Evolutionary conservation across 345 rosid species (phyloP).

Genomic region (Eucalyptus grandis): DNA sequence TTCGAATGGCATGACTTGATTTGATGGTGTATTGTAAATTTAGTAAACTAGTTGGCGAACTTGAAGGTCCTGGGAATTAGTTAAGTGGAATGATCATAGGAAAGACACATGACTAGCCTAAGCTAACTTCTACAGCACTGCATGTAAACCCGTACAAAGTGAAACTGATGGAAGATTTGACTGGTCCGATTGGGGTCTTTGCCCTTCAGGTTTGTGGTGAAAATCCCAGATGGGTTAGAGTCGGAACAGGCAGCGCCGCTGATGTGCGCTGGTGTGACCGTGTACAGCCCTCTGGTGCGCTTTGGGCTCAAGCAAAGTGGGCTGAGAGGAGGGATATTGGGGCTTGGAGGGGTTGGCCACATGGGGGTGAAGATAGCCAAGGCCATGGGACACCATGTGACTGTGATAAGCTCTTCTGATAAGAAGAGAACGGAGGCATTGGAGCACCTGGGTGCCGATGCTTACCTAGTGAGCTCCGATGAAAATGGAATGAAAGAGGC

Average conservation of each 20-base stretch:
- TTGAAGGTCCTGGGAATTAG: neutral
- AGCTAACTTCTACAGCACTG: neutral
- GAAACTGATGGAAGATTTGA: neutral
- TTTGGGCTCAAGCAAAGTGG: slow-evolving; percentile 60
- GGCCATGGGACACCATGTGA: slow-evolving; percentile 93
- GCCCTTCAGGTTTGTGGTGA: slow-evolving; percentile 56
- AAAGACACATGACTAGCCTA: neutral
- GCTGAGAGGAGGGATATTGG: slow-evolving; percentile 71
- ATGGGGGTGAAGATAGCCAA: slow-evolving; percentile 96
- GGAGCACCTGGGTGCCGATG: slow-evolving; percentile 83
- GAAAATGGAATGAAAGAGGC: slow-evolving; percentile 35
- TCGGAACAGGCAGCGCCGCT: slow-evolving; percentile 87
- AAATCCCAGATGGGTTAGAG: slow-evolving; percentile 80
- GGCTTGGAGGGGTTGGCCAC: slow-evolving; percentile 97
- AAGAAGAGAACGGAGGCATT: slow-evolving; percentile 79
- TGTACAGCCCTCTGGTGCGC: slow-evolving; percentile 81
- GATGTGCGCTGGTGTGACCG: slow-evolving; percentile 80
- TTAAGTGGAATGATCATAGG: neutral
- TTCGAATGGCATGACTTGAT: neutral
- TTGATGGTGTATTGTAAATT: neutral
- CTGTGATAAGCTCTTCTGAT: slow-evolving; percentile 88
- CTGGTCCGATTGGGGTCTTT: neutral
- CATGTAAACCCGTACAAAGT: neutral
- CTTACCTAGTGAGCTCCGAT: slow-evolving; percentile 73
- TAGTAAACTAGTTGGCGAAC: neutral